Base-by-base conservation (phyloP, 306 rosid genomes). In the Rosa rugosa region DNA sequence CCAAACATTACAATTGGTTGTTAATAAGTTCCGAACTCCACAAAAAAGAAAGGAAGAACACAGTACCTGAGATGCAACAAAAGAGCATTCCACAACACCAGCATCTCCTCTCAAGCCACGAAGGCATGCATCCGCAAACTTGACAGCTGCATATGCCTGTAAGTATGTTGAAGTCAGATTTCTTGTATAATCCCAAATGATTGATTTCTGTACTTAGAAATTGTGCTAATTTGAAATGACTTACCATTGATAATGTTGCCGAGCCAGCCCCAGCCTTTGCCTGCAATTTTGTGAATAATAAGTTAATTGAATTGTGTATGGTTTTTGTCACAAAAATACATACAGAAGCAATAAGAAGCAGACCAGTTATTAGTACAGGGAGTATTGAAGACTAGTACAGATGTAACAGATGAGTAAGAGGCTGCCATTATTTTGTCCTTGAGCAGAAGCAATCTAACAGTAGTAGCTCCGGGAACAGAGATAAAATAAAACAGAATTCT, bases 241-340 rank as follows among this genome's bases (percentile, higher is more conserved):
- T 78, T 14, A 91, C 98, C 98, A 96, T 96, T 76, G 99, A 96
- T 46, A 96, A 87, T 73, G 98, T 93, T 71, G 99, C 97, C 12
- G 98, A 93, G 81, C 99, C 97, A 83, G 98, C 82, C 72, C 99
- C 98, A 73, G 94, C 96, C 85, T 96, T 96, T 68, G 99, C 98
- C 97, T 96, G 90, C 79, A 82, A 73, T 40, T 31, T 51, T 49
- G 74, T 8, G 5, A 73, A 74, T 5, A 69, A 59, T 25, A 40
- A 57, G 54, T 59, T 25, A 18, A 22, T 5, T 20, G 69, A 22
- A 59, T 8, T 8, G 5, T 11, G 18, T 23, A 13, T 23, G 54
- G 69, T 44, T 60, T 56, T 60, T 17, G 18, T 42, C 6, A 64
- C 11, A 73, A 54, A 12, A 38, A 8, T 17, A 27, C 11, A 25